Evolutionary conservation across 2,329 filamentous ascomycete species (phyloP).

Genomic region (Immersiporthe knoxdaviesiana): DNA sequence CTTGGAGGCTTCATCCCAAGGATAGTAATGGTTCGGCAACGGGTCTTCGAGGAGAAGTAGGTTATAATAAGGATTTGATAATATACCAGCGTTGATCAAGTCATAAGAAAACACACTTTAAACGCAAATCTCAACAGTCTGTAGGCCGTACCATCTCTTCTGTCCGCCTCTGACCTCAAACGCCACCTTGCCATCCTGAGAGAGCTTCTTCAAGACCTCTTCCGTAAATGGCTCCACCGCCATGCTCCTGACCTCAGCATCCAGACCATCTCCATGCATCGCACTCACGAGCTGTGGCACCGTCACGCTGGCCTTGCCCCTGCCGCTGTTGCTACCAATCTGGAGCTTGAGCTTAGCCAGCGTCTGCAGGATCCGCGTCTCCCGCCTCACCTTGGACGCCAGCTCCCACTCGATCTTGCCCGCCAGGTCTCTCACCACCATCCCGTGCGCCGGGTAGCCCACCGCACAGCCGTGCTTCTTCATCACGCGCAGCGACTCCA

Average conservation of each 20-base stretch:
- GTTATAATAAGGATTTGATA: no score
- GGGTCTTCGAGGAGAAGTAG: no score
- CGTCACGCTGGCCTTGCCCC: slow-evolving; percentile 38
- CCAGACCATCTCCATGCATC: slow-evolving; percentile 46
- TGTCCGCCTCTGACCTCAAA: slow-evolving; percentile 42
- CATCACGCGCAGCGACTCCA: slow-evolving; percentile 31
- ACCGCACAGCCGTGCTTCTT: slow-evolving; percentile 37
- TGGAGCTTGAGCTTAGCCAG: slow-evolving; percentile 32
- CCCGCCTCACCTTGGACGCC: slow-evolving; percentile 42
- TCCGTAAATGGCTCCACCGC: slow-evolving; percentile 49
- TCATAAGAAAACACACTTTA: neutral
- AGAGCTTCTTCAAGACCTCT: slow-evolving; percentile 47
- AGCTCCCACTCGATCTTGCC: slow-evolving; percentile 45
- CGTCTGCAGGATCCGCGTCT: slow-evolving; percentile 43
- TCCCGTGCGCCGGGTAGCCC: slow-evolving; percentile 52
- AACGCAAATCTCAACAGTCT: neutral
- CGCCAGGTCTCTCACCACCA: slow-evolving; percentile 41
- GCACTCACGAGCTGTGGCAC: slow-evolving; percentile 46
- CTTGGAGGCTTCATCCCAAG: no score
- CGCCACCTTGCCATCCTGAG: slow-evolving; percentile 46
- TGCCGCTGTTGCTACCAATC: slow-evolving; percentile 27
- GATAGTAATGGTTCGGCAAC: no score
- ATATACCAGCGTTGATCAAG: neutral
- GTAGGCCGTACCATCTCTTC: slow-evolving; percentile 43
- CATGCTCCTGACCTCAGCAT: slow-evolving; percentile 39